Base-by-base conservation (phyloP, 768 basidiomycete species). In the Serendipita sp. region DNA sequence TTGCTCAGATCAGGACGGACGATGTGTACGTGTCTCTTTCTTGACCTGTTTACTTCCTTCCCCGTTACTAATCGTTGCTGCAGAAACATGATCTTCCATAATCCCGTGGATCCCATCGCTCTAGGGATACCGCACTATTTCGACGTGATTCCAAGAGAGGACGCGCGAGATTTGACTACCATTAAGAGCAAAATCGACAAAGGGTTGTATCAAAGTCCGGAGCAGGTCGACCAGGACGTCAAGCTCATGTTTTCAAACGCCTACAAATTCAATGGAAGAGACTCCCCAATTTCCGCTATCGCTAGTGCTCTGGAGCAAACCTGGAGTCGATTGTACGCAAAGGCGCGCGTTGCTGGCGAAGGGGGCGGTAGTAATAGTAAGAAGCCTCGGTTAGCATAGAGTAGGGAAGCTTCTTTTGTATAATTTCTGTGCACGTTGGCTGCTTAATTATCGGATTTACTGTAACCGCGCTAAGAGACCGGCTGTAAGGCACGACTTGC, bases 171-270 rank as follows among this genome's bases (percentile, higher is more conserved):
- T 74, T 76, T 98, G 64, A 76, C 78, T 67, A 86, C 86, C 60
- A 94, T 98, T 70, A 82, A 85, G 67, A 79, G 79, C 70, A 91
- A 87, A 72, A 78, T 97, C 66, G 88, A 91, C 65, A 76, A 75
- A 38, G 91, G 92, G 76, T 87, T 85, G 73, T 94, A 94, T 72
- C 84, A 86, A 36, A 81, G 83, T 2, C 74, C 84, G 63, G 87
- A 89, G 52, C 83, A 83, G 2, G 85, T 95, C 70, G 87, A 90
- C 71, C 86, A 84, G 1, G 95, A 98, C 72, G 75, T 94, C 64
- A 82, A 86, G 48, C 79, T 94, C 47, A 95, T 98, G 92, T 74
- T 91, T 66, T 76, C 82, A 66, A 98, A 97, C 71, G 91, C 94
- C 15, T 81, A 88, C 72, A 82, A 80, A 63, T 98, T 96, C 80